Conservation (phyloP, 2,329 filamentous ascomycete genomes). For the Aphanoascus verrucosus region DNA sequence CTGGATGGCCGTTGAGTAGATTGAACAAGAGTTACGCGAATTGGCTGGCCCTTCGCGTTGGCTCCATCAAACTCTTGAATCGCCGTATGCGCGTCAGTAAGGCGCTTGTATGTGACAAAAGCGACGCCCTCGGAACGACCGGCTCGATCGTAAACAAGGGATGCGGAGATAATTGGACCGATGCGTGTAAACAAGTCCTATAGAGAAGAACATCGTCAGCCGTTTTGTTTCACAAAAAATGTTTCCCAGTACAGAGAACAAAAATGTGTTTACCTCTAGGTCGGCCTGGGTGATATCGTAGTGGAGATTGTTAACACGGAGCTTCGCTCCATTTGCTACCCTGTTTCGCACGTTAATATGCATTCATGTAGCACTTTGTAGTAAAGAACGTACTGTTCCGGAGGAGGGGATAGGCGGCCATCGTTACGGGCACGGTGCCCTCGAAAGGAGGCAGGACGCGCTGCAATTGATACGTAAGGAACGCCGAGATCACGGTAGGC, state of each 20-base stretch:
- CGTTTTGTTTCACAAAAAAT: not conserved
- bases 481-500: conserved; percentile 9
- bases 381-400: conserved; percentile 25
- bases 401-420: conserved; percentile 13
- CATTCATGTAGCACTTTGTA: not conserved
- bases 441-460: conserved; percentile 9
- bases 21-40: conserved; percentile 59
- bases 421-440: conserved; percentile 5
- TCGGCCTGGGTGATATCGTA: conserved; percentile 83
- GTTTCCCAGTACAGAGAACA: not conserved
- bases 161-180: conserved; percentile 57
- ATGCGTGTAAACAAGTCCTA: conserved; percentile 74
- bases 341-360: not conserved
- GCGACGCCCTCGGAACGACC: conserved; percentile 79
- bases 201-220: not conserved
- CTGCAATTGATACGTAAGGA: conserved; percentile 12
- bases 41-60: conserved; percentile 82
- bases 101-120: conserved; percentile 65
- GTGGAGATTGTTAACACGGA: conserved; percentile 82
- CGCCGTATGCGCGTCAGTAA: conserved; percentile 61
- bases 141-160: conserved; percentile 73
- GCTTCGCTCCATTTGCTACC: conserved; percentile 49
- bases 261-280: conserved; percentile 50
- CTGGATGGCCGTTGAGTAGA: conserved; percentile 25
- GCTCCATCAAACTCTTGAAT: conserved; percentile 76